These are phyloP conservation scores for Paulownia fortunei DNA, from an alignment of 257 asterid genomes.

Conservation along the genomic window DNA sequence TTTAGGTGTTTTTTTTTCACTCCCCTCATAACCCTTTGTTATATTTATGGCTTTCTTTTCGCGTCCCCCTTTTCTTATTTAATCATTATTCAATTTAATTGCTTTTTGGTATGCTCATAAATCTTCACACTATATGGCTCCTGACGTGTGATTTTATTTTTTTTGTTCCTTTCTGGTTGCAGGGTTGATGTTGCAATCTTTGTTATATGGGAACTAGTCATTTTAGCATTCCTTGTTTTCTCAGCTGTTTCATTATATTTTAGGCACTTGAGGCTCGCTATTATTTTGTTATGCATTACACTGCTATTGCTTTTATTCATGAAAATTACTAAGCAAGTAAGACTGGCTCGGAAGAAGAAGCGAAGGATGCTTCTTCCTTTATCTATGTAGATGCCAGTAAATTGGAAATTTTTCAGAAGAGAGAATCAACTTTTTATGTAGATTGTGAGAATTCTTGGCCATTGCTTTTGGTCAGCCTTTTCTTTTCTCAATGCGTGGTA, in stretches of 20 bases:
- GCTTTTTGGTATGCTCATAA: not conserved
- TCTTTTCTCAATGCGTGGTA: not conserved
- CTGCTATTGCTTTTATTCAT: conserved; percentile 59
- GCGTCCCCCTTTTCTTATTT: not conserved
- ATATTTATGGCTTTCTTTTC: not conserved
- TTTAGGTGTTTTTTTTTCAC: not conserved
- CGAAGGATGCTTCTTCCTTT: conserved; percentile 91
- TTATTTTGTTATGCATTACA: conserved; percentile 51
- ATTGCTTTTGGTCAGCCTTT: conserved; percentile 28
- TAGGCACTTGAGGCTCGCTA: conserved; percentile 63
- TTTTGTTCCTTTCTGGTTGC: conserved; percentile 40
- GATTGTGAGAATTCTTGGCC: conserved; percentile 44
- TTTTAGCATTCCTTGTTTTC: conserved; percentile 74
- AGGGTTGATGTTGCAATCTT: conserved; percentile 84
- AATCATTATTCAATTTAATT: not conserved
- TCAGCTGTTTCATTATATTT: conserved; percentile 75
- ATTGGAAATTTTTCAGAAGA: conserved; percentile 6
- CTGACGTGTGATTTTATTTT: conserved; percentile 5
- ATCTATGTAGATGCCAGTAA: conserved; percentile 60
- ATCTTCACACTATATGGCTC: conserved; percentile 1
- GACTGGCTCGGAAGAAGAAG: conserved; percentile 70
- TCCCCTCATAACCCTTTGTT: not conserved
- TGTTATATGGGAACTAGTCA: conserved; percentile 77
- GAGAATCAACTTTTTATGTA: conserved; percentile 34
- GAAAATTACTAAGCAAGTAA: conserved; percentile 69